These are phyloP conservation scores for Ensete glaucum DNA, from an alignment of 176 grass and related monocot genomes.

Conservation along the genomic window DNA sequence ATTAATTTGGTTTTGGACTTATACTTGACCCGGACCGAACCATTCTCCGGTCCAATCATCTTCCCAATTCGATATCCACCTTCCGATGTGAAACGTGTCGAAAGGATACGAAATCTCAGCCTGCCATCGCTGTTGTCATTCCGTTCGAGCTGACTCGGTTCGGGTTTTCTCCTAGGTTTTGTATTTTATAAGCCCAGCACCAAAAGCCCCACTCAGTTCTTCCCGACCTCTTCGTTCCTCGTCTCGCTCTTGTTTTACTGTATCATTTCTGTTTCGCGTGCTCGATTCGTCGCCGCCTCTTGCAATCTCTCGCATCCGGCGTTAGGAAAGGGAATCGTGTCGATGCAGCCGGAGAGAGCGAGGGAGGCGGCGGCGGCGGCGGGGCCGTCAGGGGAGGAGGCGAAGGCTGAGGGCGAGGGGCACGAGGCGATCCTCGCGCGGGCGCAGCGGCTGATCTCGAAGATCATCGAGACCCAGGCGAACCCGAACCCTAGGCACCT, in stretches of 20 bases:
- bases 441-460: conserved; percentile 43
- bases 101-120: neutral
- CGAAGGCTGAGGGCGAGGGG: conserved; percentile 18
- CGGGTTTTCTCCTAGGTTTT: neutral
- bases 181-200: neutral
- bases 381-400: neutral
- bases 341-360: neutral
- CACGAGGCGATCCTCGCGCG: conserved; percentile 47
- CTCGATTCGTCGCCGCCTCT: neutral
- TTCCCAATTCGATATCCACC: neutral
- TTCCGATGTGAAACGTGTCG: neutral
- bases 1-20: neutral
- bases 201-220: neutral
- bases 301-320: neutral
- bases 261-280: neutral
- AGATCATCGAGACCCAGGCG: conserved; percentile 44
- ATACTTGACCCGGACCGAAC: neutral
- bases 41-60: neutral
- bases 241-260: neutral
- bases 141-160: neutral
- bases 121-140: neutral
- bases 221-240: neutral
- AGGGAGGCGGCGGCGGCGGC: neutral
- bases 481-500: conserved; percentile 75
- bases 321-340: conserved; percentile 19